phyloP scores from a whole-genome alignment of 257 asterid genomes.

The Perilla frutescens region DNA sequence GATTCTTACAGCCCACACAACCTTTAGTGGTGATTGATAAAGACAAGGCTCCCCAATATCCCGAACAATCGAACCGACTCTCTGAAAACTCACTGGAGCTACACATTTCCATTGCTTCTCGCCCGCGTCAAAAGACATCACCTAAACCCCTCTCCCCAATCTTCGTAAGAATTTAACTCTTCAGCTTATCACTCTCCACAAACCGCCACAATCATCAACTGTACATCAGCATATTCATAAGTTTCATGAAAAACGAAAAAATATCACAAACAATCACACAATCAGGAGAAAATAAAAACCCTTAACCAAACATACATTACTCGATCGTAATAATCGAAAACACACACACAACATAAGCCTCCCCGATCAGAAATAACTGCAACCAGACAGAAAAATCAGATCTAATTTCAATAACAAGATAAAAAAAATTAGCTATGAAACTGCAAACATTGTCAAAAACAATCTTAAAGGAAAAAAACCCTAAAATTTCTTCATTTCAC shows the following conservation, averaged over 20 bases:
- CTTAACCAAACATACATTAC: not conserved
- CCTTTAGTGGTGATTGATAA: slow-evolving; percentile 87
- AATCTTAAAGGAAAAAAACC: not conserved
- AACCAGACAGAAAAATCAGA: slow-evolving; percentile 26
- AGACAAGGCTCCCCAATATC: slow-evolving; percentile 98
- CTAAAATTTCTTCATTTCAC: not conserved
- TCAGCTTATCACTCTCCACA: slow-evolving; percentile 40
- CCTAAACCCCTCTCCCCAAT: slow-evolving; percentile 40
- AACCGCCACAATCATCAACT: slow-evolving; percentile 28
- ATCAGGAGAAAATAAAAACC: not conserved
- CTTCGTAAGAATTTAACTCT: slow-evolving; percentile 13
- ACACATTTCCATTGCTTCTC: slow-evolving; percentile 92
- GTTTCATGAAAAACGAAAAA: slow-evolving; percentile 8
- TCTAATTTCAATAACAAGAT: slow-evolving; percentile 10
- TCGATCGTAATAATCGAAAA: not conserved
- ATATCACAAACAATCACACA: not conserved
- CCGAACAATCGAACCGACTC: slow-evolving; percentile 84
- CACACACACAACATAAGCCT: slow-evolving; percentile 14
- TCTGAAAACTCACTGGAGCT: slow-evolving; percentile 73
- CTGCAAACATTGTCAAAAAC: not conserved
- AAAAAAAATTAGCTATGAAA: not conserved
- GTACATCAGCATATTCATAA: slow-evolving; percentile 18
- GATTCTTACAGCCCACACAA: slow-evolving; percentile 69
- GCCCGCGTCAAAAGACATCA: slow-evolving; percentile 84
- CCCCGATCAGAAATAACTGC: slow-evolving; percentile 40